Base-by-base conservation (phyloP, 1,284 basidiomycete species). In the Malassezia sp. region DNA sequence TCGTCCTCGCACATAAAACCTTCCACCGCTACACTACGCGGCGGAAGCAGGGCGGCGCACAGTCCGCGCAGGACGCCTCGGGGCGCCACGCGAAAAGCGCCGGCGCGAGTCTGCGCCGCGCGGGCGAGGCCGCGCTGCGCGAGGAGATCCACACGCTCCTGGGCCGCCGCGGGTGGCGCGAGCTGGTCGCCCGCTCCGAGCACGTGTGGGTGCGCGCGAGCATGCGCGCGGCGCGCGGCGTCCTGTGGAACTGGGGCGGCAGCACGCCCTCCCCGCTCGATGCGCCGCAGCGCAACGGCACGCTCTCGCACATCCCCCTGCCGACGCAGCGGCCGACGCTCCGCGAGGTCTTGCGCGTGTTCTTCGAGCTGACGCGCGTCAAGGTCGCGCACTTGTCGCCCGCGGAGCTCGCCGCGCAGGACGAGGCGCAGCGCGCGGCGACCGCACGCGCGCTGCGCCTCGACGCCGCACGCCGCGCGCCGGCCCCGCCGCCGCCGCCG, bases 1-100 rank as follows among this genome's bases (percentile, higher is more conserved):
- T 90, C 61, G 79, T 97, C 2, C 62, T 97, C 32, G 77, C 77
- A 51, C 87, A 93, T 69, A 97, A 97, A 73, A 96, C 93, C 0
- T 97, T 96, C 72, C 93, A 97, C 71, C 81, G 93, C 6, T 99
- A 99, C 71, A 99, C 93, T 0, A 97, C 93, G 30, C 84, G 93
- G 58, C 78, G 85, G 56, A 97, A 97, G 71, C 93, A 99, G 74
- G 93, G 93, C 71, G 93, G 93, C 0, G 84, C 85, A 0, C 93
- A 99, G 72, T 82, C 82, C 1, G 63, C 84, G 2, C 93, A 96
- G 61, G 93, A 99, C 71, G 86, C 89, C 46, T 78, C 86, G 3
- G 67, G 66, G 8, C 91, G 91, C 71, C 86, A 85, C 6, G 93
- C 93, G 0, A 85, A 88, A 63, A 91, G 87, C 71, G 90, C 90